phyloP scores from a whole-genome alignment of 495 filamentous ascomycete genomes.

The Annulohypoxylon moriforme region DNA sequence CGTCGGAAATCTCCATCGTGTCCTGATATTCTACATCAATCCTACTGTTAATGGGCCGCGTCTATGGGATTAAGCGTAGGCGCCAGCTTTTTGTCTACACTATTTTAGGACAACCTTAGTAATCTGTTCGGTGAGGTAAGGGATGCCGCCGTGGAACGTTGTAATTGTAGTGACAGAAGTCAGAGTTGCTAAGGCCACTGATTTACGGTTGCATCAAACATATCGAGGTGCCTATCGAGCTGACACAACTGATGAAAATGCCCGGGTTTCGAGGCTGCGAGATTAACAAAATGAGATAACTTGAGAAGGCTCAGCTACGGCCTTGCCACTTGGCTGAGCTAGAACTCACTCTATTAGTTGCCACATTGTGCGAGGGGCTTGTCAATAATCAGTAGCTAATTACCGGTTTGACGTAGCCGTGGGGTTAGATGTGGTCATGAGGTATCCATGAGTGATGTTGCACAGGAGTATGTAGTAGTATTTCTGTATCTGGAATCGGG shows the following conservation, averaged over 20 bases:
- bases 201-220: background rate
- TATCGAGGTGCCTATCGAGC: background rate
- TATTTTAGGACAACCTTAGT: background rate
- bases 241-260: background rate
- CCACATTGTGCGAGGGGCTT: background rate
- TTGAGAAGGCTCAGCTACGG: background rate
- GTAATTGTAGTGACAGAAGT: background rate
- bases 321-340: background rate
- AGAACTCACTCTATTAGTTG: background rate
- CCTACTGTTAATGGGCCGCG: background rate
- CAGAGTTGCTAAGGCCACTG: background rate
- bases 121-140: background rate
- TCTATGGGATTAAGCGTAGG: background rate
- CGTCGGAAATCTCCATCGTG: background rate
- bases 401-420: background rate
- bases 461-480: background rate
- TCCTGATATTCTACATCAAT: background rate
- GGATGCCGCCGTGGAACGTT: background rate
- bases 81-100: background rate
- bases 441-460: background rate
- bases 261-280: background rate
- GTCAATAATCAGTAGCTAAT: background rate
- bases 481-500: background rate
- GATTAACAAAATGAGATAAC: background rate
- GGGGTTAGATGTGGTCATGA: background rate